These are phyloP conservation scores for Hyphodiscus hymeniophilus DNA, from an alignment of 495 filamentous ascomycete species.

Conservation along the genomic window DNA sequence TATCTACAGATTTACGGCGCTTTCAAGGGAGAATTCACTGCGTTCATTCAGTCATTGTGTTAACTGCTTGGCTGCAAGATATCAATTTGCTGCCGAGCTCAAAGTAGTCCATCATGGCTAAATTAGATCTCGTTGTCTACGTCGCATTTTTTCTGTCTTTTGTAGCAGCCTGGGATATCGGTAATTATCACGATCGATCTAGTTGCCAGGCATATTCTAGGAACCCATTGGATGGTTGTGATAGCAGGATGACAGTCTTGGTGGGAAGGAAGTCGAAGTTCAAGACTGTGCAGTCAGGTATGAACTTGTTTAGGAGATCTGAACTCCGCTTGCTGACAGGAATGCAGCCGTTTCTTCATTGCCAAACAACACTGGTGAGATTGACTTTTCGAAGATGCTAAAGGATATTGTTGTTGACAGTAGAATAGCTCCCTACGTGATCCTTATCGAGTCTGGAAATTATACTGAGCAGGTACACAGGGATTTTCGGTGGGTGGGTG, in stretches of 20 bases:
- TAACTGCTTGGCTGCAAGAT: too few relatives aligned
- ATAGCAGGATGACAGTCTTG: conserved; percentile 11
- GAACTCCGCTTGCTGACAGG: not conserved
- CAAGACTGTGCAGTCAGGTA: conserved; percentile 22
- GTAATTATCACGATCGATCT: conserved; percentile 13
- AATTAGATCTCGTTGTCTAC: not conserved
- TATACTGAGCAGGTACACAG: conserved; percentile 49
- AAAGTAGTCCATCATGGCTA: too few relatives aligned
- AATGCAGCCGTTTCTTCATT: conserved; percentile 44
- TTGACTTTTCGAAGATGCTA: not conserved
- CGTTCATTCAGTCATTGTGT: too few relatives aligned
- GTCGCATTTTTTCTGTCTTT: conserved; percentile 4
- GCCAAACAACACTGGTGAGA: conserved; percentile 35
- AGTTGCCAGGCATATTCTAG: conserved; percentile 9
- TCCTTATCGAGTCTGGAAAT: conserved; percentile 45
- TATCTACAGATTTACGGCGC: too few relatives aligned
- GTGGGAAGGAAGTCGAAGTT: conserved; percentile 13
- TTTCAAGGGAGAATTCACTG: too few relatives aligned
- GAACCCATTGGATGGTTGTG: conserved; percentile 19
- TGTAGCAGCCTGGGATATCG: conserved; percentile 14
- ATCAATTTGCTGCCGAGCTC: too few relatives aligned
- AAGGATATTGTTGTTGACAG: not conserved
- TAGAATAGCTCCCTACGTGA: conserved; percentile 29
- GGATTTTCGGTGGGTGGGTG: too few relatives aligned
- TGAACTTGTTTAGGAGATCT: not conserved